A percentile compares a stretch with the other conserved stretches of the same genome.
These are phyloP conservation scores for Corymbia citriodora DNA, from an alignment of 441 rosid species.

Conservation along the genomic window DNA sequence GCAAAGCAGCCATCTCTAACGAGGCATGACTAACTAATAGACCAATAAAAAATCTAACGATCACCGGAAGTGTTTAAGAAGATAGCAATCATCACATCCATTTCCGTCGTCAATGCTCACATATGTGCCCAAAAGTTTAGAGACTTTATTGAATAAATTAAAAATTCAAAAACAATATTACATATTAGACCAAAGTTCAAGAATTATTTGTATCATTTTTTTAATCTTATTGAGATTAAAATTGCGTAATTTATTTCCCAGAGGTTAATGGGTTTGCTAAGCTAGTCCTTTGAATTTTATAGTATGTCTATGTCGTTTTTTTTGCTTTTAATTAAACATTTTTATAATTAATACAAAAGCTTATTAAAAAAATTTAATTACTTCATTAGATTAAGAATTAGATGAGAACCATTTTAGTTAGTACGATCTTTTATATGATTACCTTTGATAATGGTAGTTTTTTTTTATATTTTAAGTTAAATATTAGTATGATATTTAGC, in stretches of 20 bases:
- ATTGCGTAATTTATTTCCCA: too few relatives aligned
- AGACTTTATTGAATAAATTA: too few relatives aligned
- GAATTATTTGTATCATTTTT: too few relatives aligned
- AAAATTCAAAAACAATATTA: too few relatives aligned
- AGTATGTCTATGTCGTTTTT: not conserved
- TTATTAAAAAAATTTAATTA: too few relatives aligned
- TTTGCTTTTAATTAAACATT: not conserved
- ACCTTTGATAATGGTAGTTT: not conserved
- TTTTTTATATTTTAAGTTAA: too few relatives aligned
- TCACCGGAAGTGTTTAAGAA: not conserved
- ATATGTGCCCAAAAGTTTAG: constrained; percentile 67
- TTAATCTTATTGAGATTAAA: too few relatives aligned
- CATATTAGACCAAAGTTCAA: too few relatives aligned
- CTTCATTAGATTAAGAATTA: not conserved
- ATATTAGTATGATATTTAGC: not conserved
- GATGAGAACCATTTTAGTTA: not conserved
- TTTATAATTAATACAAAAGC: not conserved
- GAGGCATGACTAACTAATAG: not conserved
- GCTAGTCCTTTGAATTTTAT: too few relatives aligned
- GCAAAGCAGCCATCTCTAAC: constrained; percentile 5
- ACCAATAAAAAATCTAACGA: not conserved
- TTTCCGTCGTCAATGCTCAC: constrained; percentile 62
- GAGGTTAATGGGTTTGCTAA: too few relatives aligned
- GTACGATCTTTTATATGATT: not conserved
- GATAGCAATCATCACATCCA: constrained; percentile 32